Conservation (phyloP, 768 basidiomycete species). For the Lactifluus subvellereus region DNA sequence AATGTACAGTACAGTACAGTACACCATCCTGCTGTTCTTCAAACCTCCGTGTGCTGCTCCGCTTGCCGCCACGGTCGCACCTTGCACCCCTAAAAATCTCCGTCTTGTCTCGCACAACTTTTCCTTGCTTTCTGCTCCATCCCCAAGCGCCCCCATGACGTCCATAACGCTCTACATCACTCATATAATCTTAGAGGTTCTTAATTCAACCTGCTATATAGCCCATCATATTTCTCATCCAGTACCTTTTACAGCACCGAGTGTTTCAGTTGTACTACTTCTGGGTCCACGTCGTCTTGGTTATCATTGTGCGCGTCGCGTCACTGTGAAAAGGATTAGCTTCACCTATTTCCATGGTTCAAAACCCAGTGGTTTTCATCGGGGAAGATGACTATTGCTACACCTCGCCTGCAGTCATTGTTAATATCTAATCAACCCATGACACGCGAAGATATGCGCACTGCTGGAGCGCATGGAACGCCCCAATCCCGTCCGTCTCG, state of each 20-base stretch:
- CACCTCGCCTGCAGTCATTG: slow-evolving; percentile 43
- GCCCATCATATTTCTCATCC: too few relatives aligned
- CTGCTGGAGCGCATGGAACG: slow-evolving; percentile 84
- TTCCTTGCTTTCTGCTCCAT: too few relatives aligned
- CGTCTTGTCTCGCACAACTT: too few relatives aligned
- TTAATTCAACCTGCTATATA: background rate
- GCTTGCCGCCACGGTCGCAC: too few relatives aligned
- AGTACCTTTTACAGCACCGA: background rate
- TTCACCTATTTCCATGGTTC: slow-evolving; percentile 68
- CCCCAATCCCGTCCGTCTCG: slow-evolving; percentile 77
- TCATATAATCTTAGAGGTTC: background rate
- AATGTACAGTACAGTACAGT: too few relatives aligned
- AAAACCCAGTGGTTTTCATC: slow-evolving; percentile 93
- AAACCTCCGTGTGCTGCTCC: too few relatives aligned
- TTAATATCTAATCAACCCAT: background rate
- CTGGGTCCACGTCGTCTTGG: background rate
- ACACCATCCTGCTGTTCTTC: too few relatives aligned
- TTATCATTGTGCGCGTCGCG: background rate
- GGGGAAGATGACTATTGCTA: slow-evolving; percentile 81
- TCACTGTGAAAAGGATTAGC: background rate
- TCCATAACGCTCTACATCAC: background rate
- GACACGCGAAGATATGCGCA: slow-evolving; percentile 35
- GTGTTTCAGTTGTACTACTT: background rate
- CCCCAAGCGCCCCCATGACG: too few relatives aligned
- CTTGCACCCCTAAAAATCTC: too few relatives aligned